Percentiles rank a stretch among this genome's conserved stretches.
phyloP scores from a whole-genome alignment of 2,329 filamentous ascomycete genomes.

The Magnaporthiopsis poae region DNA sequence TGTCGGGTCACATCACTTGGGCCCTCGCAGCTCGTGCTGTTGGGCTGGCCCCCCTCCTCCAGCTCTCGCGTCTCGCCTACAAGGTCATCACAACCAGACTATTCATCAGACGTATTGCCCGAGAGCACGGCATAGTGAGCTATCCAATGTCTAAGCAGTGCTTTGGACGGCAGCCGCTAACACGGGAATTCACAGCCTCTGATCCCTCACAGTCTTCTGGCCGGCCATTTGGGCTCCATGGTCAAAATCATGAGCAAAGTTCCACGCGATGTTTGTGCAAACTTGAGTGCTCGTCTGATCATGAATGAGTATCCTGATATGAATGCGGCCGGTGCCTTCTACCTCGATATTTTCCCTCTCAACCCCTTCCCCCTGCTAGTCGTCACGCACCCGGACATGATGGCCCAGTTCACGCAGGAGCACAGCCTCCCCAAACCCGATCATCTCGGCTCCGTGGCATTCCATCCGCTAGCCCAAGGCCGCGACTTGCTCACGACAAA shows the following conservation, averaged over 20 bases:
- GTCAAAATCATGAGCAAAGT: slow-evolving; percentile 19
- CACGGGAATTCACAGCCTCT: slow-evolving; percentile 17
- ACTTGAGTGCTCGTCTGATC: slow-evolving; percentile 17
- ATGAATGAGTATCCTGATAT: slow-evolving; percentile 21
- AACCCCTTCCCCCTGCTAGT: slow-evolving; percentile 22
- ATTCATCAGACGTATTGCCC: neutral
- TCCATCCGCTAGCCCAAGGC: slow-evolving; percentile 22
- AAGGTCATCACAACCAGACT: neutral
- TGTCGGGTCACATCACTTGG: neutral
- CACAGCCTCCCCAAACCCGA: slow-evolving; percentile 25
- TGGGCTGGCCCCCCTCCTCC: neutral
- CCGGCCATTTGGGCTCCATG: slow-evolving; percentile 22
- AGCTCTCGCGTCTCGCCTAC: neutral
- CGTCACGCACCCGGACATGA: slow-evolving; percentile 28
- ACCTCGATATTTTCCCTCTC: slow-evolving; percentile 31
- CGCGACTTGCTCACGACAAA: slow-evolving; percentile 26
- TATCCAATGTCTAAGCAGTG: too few relatives aligned
- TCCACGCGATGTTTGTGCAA: slow-evolving; percentile 19
- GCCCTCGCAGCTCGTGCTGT: neutral
- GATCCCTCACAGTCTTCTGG: slow-evolving; percentile 25
- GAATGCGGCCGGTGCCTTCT: slow-evolving; percentile 20
- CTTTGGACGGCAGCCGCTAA: too few relatives aligned
- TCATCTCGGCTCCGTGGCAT: slow-evolving; percentile 16
- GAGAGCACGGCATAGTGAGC: neutral
- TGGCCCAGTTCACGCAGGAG: slow-evolving; percentile 28